Percentiles rank a stretch among this genome's conserved stretches.
Conservation (phyloP, 2,329 filamentous ascomycete genomes). For the Calcarisporium arbuscula region DNA sequence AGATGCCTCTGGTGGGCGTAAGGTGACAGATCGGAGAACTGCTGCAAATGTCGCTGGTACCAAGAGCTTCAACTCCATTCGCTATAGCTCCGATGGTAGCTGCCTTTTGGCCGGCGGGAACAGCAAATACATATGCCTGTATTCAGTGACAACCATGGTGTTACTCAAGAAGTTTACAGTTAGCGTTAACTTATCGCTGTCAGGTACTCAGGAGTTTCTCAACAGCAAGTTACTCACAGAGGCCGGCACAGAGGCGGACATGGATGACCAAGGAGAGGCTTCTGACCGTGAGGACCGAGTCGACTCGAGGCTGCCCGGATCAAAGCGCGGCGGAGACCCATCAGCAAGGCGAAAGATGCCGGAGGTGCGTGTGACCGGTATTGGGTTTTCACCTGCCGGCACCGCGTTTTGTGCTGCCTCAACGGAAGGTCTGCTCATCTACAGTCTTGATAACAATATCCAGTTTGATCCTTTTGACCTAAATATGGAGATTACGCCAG, state of each 20-base stretch:
- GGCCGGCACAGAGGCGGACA: conserved; percentile 74
- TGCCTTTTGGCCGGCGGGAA: conserved; percentile 88
- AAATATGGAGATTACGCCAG: conserved; percentile 87
- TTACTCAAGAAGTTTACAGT: conserved; percentile 93
- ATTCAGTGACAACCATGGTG: conserved; percentile 88
- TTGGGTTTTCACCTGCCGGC: conserved; percentile 84
- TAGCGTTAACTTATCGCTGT: conserved; percentile 88
- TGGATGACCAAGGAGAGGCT: conserved; percentile 82
- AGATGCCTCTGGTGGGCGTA: conserved; percentile 88
- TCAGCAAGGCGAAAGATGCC: conserved; percentile 69
- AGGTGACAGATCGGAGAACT: conserved; percentile 78
- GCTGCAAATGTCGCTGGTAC: conserved; percentile 87
- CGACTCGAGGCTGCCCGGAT: conserved; percentile 74
- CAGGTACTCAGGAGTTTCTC: conserved; percentile 93
- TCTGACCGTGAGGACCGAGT: conserved; percentile 83
- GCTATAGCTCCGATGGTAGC: conserved; percentile 86
- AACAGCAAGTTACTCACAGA: conserved; percentile 91
- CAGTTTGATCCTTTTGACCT: conserved; percentile 96
- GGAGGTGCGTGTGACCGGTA: conserved; percentile 76
- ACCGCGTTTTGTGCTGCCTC: conserved; percentile 90
- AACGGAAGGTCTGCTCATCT: conserved; percentile 89
- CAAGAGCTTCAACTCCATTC: conserved; percentile 82
- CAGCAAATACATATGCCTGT: conserved; percentile 97
- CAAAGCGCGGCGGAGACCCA: conserved; percentile 76
- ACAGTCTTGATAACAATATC: conserved; percentile 77